A percentile compares a stretch with the other conserved stretches of the same genome.
phyloP scores from a whole-genome alignment of 2,329 filamentous ascomycete species.

The Aspergillus fumigatus region DNA sequence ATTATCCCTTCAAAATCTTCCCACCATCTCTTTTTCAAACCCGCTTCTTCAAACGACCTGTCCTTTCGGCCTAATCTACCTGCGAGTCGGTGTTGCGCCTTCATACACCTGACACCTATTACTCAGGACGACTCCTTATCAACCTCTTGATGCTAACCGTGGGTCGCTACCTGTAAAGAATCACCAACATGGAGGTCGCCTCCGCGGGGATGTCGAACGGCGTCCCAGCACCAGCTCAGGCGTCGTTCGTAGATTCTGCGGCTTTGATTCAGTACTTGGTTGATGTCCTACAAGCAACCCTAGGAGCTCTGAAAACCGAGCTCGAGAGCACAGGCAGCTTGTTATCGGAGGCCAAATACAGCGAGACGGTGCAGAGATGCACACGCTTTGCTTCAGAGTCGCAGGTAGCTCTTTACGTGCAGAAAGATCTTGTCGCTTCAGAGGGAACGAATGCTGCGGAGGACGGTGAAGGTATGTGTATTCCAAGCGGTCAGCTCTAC shows the following conservation, averaged over 20 bases:
- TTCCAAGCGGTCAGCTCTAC: neutral
- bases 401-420: slow-evolving; percentile 83
- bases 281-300: slow-evolving; percentile 65
- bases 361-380: slow-evolving; percentile 82
- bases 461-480: slow-evolving; percentile 38
- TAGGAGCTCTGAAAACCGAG: slow-evolving; percentile 72
- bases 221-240: slow-evolving; percentile 25
- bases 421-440: slow-evolving; percentile 64
- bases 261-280: slow-evolving; percentile 68
- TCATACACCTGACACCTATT: neutral
- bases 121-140: neutral
- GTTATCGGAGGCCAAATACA: slow-evolving; percentile 65
- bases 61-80: neutral
- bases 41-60: neutral
- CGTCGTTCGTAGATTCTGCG: slow-evolving; percentile 56
- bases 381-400: slow-evolving; percentile 83
- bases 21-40: neutral
- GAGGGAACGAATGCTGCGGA: slow-evolving; percentile 43
- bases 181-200: slow-evolving; percentile 36
- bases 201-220: slow-evolving; percentile 34
- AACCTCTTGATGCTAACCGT: slow-evolving; percentile 28
- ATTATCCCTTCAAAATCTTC: neutral
- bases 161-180: slow-evolving; percentile 19
- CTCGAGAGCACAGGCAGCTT: slow-evolving; percentile 78
- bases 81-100: neutral